Base-by-base conservation (phyloP, 352 stramenopile species). In the Aphanomyces invadans region DNA sequence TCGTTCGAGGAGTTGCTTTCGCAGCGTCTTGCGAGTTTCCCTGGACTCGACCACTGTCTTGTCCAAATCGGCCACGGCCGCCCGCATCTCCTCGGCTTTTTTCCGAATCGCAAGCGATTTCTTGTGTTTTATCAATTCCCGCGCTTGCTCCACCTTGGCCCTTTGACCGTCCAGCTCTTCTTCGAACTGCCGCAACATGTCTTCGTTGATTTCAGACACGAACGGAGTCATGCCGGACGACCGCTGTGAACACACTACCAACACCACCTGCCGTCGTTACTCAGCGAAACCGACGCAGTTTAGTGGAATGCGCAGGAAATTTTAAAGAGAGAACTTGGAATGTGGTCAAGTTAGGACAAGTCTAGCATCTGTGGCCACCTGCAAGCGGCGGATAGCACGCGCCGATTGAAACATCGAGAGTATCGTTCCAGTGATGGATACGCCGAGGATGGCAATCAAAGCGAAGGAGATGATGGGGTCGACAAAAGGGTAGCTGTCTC, bases 161-260 rank as follows among this genome's bases (percentile, higher is more conserved):
- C n/a, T 57, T 17, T 57, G 49, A 7, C 7, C 49, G 21, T 57
- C 49, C 9, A 57, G 36, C 25, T 57, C 49, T 10, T 57, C 49
- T 38, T 57, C 49, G 36, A 57, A 57, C 19, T 57, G 49, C 12
- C 49, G 49, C 25, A 57, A 26, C 17, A 57, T 29, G 11, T 57
- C 49, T 28, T 57, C 49, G 29, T 57, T 57, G 49, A 57, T 57
- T 9, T 57, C 49, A 9, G 49, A 57, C 21, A 26, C 4, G 21
- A 52, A 52, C 23, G 12, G 12, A 9, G 21, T 52, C 21, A 25
- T 52, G 9, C 12, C 23, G 9, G 44, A 9, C 44, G 7, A 19
- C 44, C 5, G 19, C 44, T 9, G 12, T 25, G 19, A 9, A 26
- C 12, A 9, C 7, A 52, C 21, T 42, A 42, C 36, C 36, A 42